Evolutionary conservation across 176 grass and related monocot genomes (phyloP).

Genomic region (Oryza rufipogon): DNA sequence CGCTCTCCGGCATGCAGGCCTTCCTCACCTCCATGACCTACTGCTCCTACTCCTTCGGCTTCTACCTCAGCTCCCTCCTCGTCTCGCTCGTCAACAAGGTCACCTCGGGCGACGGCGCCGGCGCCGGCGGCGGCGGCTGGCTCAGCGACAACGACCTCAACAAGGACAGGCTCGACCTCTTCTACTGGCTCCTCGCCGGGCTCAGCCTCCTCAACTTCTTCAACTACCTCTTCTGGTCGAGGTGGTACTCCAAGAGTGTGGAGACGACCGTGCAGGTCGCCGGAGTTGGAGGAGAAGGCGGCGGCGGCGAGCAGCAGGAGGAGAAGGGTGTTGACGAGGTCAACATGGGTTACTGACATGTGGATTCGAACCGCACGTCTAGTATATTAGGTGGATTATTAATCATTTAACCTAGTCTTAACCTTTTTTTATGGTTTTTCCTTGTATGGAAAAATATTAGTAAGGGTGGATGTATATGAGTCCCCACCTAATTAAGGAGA

Average conservation of each 20-base stretch:
- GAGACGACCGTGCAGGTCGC: slow-evolving; percentile 43
- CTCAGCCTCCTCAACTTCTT: slow-evolving; percentile 88
- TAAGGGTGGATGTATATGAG: slow-evolving; percentile 1
- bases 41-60: slow-evolving; percentile 96
- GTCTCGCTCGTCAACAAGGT: slow-evolving; percentile 74
- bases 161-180: slow-evolving; percentile 84
- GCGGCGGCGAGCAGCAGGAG: slow-evolving; percentile 32
- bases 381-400: slow-evolving; percentile 4
- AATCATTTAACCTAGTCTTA: slow-evolving; percentile 37
- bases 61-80: slow-evolving; percentile 90
- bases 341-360: not conserved
- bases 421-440: slow-evolving; percentile 12
- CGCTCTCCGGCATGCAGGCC: slow-evolving; percentile 77
- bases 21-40: slow-evolving; percentile 93
- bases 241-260: slow-evolving; percentile 71
- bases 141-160: slow-evolving; percentile 88
- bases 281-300: slow-evolving; percentile 30
- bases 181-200: slow-evolving; percentile 80
- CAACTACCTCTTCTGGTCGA: slow-evolving; percentile 83
- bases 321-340: slow-evolving; percentile 38
- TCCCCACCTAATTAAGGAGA: slow-evolving; percentile 9
- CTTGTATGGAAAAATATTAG: slow-evolving; percentile 23
- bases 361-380: not conserved
- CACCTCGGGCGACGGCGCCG: slow-evolving; percentile 22
- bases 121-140: slow-evolving; percentile 57